These are phyloP conservation scores for Metschnikowia vanudenii DNA, from an alignment of 805 yeast species.

Conservation along the genomic window DNA sequence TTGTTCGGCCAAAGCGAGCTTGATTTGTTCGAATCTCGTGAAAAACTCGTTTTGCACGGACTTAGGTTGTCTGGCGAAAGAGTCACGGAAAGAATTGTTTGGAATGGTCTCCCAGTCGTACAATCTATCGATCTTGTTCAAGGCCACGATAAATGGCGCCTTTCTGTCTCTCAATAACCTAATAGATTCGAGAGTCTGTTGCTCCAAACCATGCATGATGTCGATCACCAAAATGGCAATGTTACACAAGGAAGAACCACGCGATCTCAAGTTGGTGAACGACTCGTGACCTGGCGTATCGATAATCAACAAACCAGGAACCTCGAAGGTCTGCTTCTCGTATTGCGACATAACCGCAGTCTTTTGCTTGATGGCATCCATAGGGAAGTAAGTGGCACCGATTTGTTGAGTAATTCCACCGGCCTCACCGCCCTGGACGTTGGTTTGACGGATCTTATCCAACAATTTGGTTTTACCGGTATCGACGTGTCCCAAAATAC, in stretches of 20 bases:
- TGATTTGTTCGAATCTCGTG: slow-evolving; percentile 79
- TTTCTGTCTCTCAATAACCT: slow-evolving; percentile 90
- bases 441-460: slow-evolving; percentile 97
- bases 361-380: slow-evolving; percentile 86
- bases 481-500: slow-evolving; percentile 99
- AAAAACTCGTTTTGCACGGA: slow-evolving; percentile 92
- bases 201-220: slow-evolving; percentile 99
- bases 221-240: slow-evolving; percentile 98
- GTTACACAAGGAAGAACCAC: slow-evolving; percentile 99
- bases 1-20: slow-evolving; percentile 93
- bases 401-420: slow-evolving; percentile 99
- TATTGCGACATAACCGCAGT: slow-evolving; percentile 87
- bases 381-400: slow-evolving; percentile 99
- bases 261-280: slow-evolving; percentile 92
- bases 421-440: slow-evolving; percentile 99
- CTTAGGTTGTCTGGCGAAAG: slow-evolving; percentile 75
- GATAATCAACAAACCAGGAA: slow-evolving; percentile 93
- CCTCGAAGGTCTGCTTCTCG: slow-evolving; percentile 84
- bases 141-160: slow-evolving; percentile 96
- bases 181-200: slow-evolving; percentile 94
- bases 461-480: slow-evolving; percentile 97
- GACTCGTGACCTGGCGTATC: slow-evolving; percentile 99
- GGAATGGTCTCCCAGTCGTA: slow-evolving; percentile 92
- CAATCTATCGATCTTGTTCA: slow-evolving; percentile 95
- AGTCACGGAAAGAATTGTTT: slow-evolving; percentile 94